These are phyloP conservation scores for Trifolium repens DNA, from an alignment of 306 rosid species.

Conservation along the genomic window DNA sequence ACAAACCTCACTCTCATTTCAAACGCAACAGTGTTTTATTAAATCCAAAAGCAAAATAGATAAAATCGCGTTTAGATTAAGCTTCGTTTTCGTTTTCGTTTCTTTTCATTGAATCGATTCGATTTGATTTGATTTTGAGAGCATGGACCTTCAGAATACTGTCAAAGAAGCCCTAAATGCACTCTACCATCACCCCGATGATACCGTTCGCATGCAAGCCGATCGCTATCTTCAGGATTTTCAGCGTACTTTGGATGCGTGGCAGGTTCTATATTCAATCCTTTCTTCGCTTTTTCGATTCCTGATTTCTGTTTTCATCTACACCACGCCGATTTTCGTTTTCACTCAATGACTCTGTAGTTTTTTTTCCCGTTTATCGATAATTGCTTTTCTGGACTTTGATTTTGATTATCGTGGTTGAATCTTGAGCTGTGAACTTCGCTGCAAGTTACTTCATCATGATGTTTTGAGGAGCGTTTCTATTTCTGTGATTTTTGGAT, in stretches of 20 bases:
- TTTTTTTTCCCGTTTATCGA: neutral
- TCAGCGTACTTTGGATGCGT: slow-evolving; percentile 96
- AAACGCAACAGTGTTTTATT: slow-evolving; percentile 30
- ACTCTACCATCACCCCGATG: slow-evolving; percentile 98
- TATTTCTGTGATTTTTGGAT: slow-evolving; percentile 33
- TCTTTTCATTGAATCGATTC: slow-evolving; percentile 14
- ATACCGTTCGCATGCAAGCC: slow-evolving; percentile 86
- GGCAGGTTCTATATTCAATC: slow-evolving; percentile 77
- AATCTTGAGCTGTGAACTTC: slow-evolving; percentile 31
- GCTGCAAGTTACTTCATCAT: neutral
- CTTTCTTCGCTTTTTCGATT: slow-evolving; percentile 22
- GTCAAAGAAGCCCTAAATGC: slow-evolving; percentile 99
- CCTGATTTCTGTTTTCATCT: neutral
- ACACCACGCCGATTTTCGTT: neutral
- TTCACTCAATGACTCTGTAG: neutral
- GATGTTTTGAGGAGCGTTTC: slow-evolving; percentile 31
- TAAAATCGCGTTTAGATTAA: slow-evolving; percentile 25
- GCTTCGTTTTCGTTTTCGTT: slow-evolving; percentile 4
- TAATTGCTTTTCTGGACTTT: slow-evolving; percentile 8
- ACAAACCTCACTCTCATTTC: slow-evolving; percentile 41
- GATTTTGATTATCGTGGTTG: slow-evolving; percentile 24
- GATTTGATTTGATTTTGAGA: slow-evolving; percentile 25
- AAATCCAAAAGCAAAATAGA: neutral
- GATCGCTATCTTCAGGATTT: slow-evolving; percentile 98
- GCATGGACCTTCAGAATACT: slow-evolving; percentile 92